Percentiles rank a stretch among this genome's conserved stretches.
phyloP scores from a whole-genome alignment of 1,284 basidiomycete species.

The Malassezia brasiliensis region DNA sequence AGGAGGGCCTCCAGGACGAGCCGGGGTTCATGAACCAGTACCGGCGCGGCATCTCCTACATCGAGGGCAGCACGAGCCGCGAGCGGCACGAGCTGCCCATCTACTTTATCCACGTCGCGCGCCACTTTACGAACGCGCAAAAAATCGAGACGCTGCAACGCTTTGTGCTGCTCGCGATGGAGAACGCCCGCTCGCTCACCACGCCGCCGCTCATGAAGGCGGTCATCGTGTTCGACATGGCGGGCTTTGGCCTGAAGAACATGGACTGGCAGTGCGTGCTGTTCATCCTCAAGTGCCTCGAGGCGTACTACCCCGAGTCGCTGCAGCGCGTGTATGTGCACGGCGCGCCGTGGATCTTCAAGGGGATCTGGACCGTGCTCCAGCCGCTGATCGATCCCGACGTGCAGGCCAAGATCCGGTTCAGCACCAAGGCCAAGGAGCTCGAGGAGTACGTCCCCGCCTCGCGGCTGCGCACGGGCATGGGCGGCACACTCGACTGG shows the following conservation, averaged over 20 bases:
- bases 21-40: conserved; percentile 48
- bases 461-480: conserved; percentile 40
- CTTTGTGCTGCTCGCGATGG: conserved; percentile 46
- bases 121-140: conserved; percentile 46
- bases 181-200: conserved; percentile 38
- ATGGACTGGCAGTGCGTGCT: conserved; percentile 48
- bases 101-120: conserved; percentile 48
- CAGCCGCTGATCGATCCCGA: conserved; percentile 47
- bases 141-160: conserved; percentile 46
- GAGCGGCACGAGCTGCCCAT: conserved; percentile 41
- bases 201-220: conserved; percentile 44
- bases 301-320: conserved; percentile 47
- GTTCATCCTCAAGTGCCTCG: conserved; percentile 47
- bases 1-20: conserved; percentile 45
- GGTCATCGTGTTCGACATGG: conserved; percentile 45
- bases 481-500: conserved; percentile 48
- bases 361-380: conserved; percentile 46
- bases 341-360: conserved; percentile 47
- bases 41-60: conserved; percentile 48
- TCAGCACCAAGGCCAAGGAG: conserved; percentile 41
- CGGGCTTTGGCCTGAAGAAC: conserved; percentile 47
- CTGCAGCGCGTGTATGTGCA: conserved; percentile 47
- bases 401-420: conserved; percentile 47
- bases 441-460: conserved; percentile 36
- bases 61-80: conserved; percentile 35